Evolutionary conservation across 1,284 basidiomycete species (phyloP).

Genomic region (Irpex sp.): DNA sequence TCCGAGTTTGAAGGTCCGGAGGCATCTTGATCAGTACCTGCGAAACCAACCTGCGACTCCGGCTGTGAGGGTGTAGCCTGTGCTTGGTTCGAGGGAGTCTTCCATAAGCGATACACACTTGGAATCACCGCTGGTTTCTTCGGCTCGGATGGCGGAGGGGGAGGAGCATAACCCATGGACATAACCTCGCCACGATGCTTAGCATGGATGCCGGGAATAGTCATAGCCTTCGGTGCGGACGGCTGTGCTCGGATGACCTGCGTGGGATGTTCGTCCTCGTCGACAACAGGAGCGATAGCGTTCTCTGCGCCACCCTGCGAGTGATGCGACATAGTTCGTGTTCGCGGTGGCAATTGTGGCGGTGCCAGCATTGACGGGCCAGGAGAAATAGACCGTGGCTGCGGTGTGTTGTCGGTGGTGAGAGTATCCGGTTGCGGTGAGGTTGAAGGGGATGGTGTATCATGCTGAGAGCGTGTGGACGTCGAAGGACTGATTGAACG

Average conservation of each 20-base stretch:
- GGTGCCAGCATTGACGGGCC: not conserved
- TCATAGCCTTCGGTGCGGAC: constrained; percentile 67
- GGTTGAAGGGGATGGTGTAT: constrained; percentile 20
- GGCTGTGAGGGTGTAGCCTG: constrained; percentile 21
- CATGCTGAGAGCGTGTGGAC: not conserved
- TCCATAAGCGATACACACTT: constrained; percentile 69
- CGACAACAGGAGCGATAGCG: constrained; percentile 15
- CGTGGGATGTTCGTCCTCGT: constrained; percentile 31
- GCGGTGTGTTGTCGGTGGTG: constrained; percentile 3
- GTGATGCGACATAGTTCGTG: constrained; percentile 25
- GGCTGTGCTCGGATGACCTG: constrained; percentile 68
- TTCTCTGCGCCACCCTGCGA: constrained; percentile 18
- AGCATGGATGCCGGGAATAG: constrained; percentile 76
- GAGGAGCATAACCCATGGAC: constrained; percentile 71
- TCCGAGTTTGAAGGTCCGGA: constrained; percentile 17
- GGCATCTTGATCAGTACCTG: constrained; percentile 28
- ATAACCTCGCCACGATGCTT: constrained; percentile 76
- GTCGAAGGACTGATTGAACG: constrained; percentile 28
- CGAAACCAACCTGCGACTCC: constrained; percentile 19
- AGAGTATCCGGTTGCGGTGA: constrained; percentile 20
- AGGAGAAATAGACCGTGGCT: constrained; percentile 14
- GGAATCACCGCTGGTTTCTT: constrained; percentile 54
- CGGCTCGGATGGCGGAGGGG: constrained; percentile 38
- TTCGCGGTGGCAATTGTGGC: not conserved
- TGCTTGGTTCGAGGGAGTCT: constrained; percentile 39